Percentiles rank a stretch among this genome's conserved stretches.
Conservation (phyloP, 1,139 yeast species). For the Kodamaea fungicola region DNA sequence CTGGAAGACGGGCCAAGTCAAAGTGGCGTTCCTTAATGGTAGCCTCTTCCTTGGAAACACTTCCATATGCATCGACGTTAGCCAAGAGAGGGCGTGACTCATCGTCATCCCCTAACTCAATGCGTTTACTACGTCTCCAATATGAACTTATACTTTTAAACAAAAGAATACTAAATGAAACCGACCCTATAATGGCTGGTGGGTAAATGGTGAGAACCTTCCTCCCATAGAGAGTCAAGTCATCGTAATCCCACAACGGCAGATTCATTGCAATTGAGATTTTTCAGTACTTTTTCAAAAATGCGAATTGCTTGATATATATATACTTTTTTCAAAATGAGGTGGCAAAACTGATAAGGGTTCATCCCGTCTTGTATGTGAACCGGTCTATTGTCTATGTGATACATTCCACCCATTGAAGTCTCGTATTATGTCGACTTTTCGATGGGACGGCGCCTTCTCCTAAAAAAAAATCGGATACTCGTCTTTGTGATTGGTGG, state of each 20-base stretch:
- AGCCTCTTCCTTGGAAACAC: constrained; percentile 9
- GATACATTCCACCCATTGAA: no score
- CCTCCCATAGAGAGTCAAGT: constrained; percentile 45
- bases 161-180: constrained; percentile 28
- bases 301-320: no score
- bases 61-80: constrained; percentile 29
- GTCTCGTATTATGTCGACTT: no score
- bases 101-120: constrained; percentile 3
- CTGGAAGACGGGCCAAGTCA: constrained; percentile 42
- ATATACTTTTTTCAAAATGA: no score
- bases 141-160: constrained; percentile 20
- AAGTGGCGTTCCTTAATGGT: constrained; percentile 48
- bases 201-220: constrained; percentile 32
- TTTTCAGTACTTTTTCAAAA: no score
- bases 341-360: no score
- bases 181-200: constrained; percentile 30
- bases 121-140: constrained; percentile 8
- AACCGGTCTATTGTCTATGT: no score
- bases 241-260: constrained; percentile 42
- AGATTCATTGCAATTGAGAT: no score
- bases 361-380: no score
- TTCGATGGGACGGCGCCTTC: no score
- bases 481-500: no score
- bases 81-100: constrained; percentile 35
- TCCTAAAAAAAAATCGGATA: no score